Base-by-base conservation (phyloP, 805 yeast species). In the Wickerhamomyces queroliae region DNA sequence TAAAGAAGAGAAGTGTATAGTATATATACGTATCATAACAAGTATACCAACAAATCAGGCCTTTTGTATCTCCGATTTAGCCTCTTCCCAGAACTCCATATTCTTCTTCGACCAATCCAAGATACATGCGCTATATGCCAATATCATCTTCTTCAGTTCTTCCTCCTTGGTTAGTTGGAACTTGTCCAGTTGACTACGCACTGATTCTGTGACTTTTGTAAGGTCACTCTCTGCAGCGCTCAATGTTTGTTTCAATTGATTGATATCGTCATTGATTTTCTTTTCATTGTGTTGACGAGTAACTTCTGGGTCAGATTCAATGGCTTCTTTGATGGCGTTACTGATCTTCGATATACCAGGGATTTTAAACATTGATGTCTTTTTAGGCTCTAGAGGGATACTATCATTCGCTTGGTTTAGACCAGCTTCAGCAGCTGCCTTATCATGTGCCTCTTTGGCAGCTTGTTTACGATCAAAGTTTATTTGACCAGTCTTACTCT, bases 71-170 rank as follows among this genome's bases (percentile, higher is more conserved):
- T 39, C 41, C 4, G 44, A 35, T 40, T 69, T 61, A n/a, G 80
- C 75, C 42, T 77, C 84, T 43, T 75, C 77, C 86, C 87, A 81
- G 27, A 74, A 67, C 47, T 80, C 84, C 32, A 78, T 59, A 52
- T 81, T 80, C 61, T 78, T 77, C 50, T 67, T 69, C 5, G 85
- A 83, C 88, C 88, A 81, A 40, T 72, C 75, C 23, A 77, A 60
- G 26, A 81, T 70, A 39, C 76, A 73, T 26, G 72, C 60, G 38
- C 79, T 70, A 52, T 78, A 81, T 15, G 76, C 72, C 32, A 61
- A 40, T 40, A 80, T 63, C 46, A 80, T 76, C 36, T 64, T 64
- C 44, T 69, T 68, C 37, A 80, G 67, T 33, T 76, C 74, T 30
- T 67, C 69, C 40, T 75, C 67, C 45, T 76, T 78, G 32, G 67